Evolutionary conservation across 176 grass and related monocot genomes (phyloP), one percentile per base, ranked within the genome.

Genomic region (Zoysia pacifica): DNA sequence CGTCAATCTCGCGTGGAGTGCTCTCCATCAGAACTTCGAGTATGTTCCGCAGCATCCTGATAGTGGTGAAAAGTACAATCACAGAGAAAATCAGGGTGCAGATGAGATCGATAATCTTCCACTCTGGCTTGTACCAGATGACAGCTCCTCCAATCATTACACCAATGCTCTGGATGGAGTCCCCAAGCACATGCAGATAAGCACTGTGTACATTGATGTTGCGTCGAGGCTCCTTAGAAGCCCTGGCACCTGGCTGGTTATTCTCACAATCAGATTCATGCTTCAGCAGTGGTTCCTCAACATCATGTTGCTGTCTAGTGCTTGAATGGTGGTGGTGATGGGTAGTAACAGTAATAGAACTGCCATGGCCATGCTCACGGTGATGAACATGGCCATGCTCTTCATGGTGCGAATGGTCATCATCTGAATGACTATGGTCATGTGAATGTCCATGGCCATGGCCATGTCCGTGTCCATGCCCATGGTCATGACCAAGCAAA

Each of bases 111-210:
- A 99, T 91, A 55, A 99, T 99, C 86, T 99, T 99, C 93, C 90
- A 96, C 49, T 99, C 93, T 0, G 97, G 97, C 73, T 99, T 99
- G 84, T 99, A 99, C 97, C 97, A 99, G 78, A 99, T 99, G 74
- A 96, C 55, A 76, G 82, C 97, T n/a, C 97, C 97, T 73, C 97
- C 93, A 18, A 96, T 84, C 97, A 99, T 99, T 5, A 99, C 97
- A 4, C 97, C 97, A 0, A 98, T 59, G 70, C 96, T 98, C 66
- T 98, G 96, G 77, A 98, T 84, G 6, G 96, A 98, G 69, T 98
- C 96, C 11, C 96, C 96, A 16, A 98, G 76, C 1, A 95, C 90
- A 11, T 98, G 96, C 50, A 99, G 79, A 79, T 96, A 99, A 48
- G 97, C 97, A 70, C 97, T 99, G 75, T 99, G 97, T 40, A 99